Evolutionary conservation across 164 flowering plant genomes (phyloP).

Genomic region (Akebia trifoliata): DNA sequence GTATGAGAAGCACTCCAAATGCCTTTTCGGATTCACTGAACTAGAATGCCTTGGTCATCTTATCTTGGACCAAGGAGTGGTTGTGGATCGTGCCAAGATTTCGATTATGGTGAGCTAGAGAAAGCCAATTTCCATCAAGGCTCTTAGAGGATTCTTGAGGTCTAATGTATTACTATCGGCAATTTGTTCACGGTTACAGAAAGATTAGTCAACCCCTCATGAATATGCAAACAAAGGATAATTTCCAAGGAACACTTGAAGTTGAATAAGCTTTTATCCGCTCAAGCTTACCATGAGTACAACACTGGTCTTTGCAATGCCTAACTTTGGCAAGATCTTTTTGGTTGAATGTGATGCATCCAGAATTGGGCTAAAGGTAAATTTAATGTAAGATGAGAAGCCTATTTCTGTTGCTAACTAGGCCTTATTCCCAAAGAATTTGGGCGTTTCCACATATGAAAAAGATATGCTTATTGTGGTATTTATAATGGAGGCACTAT

Average conservation of each 20-base stretch:
- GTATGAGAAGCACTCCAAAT: background rate
- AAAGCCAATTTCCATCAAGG: background rate
- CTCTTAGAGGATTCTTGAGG: background rate
- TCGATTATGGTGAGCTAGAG: background rate
- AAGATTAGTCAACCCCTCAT: too few species aligned
- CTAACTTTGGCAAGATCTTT: background rate
- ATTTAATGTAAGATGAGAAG: background rate
- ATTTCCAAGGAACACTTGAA: too few species aligned
- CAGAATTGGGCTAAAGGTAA: constrained; percentile 2
- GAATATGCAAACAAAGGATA: too few species aligned
- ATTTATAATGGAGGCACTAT: background rate
- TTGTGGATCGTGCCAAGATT: background rate
- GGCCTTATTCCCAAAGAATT: background rate
- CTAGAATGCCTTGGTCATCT: background rate
- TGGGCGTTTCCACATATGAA: background rate
- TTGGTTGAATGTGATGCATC: constrained; percentile 10
- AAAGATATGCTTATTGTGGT: constrained; percentile 4
- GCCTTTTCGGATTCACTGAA: background rate
- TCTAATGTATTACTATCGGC: background rate
- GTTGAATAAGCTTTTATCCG: background rate
- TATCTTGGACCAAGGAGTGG: background rate
- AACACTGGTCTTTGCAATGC: constrained; percentile 11
- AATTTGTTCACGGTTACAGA: background rate
- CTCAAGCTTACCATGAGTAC: constrained; percentile 7
- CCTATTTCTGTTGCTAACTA: constrained; percentile 8